These are phyloP conservation scores for Psilocybe subaeruginosa DNA, from an alignment of 768 basidiomycete genomes.

Conservation along the genomic window DNA sequence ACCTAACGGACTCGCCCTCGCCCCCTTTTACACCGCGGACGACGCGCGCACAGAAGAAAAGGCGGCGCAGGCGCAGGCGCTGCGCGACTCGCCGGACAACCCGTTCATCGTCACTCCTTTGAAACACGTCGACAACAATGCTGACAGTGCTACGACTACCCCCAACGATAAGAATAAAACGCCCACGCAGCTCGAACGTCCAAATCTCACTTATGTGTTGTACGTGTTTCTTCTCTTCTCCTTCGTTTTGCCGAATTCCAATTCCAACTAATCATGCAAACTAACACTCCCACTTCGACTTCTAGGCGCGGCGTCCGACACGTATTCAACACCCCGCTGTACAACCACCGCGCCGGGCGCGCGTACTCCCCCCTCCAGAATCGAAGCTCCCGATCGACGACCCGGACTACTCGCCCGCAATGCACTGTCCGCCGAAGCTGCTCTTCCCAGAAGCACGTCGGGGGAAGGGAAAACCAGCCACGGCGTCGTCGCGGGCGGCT, in stretches of 20 bases:
- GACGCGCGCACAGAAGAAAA: slow-evolving; percentile 24
- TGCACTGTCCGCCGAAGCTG: slow-evolving; percentile 56
- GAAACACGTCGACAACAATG: slow-evolving; percentile 16
- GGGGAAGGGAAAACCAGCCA: background rate
- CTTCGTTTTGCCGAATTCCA: too few species aligned
- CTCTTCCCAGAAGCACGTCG: slow-evolving; percentile 48
- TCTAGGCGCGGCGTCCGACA: slow-evolving; percentile 69
- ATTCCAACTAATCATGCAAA: background rate
- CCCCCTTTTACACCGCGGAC: slow-evolving; percentile 41
- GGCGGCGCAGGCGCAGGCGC: slow-evolving; percentile 13
- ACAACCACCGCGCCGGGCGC: slow-evolving; percentile 44
- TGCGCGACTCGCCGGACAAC: slow-evolving; percentile 69
- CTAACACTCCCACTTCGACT: slow-evolving; percentile 1
- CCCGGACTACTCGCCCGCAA: slow-evolving; percentile 65
- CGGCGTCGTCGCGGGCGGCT: background rate
- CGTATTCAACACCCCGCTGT: slow-evolving; percentile 65
- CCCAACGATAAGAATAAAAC: background rate
- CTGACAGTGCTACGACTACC: too few species aligned
- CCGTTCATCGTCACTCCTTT: slow-evolving; percentile 61
- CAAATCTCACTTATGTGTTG: slow-evolving; percentile 76
- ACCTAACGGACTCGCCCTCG: slow-evolving; percentile 26
- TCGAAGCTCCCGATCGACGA: slow-evolving; percentile 62
- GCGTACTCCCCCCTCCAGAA: slow-evolving; percentile 46
- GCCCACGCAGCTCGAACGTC: slow-evolving; percentile 48
- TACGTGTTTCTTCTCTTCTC: slow-evolving; percentile 42